phyloP scores from a whole-genome alignment of 768 basidiomycete genomes.

The Boletus pseudopeckii region DNA sequence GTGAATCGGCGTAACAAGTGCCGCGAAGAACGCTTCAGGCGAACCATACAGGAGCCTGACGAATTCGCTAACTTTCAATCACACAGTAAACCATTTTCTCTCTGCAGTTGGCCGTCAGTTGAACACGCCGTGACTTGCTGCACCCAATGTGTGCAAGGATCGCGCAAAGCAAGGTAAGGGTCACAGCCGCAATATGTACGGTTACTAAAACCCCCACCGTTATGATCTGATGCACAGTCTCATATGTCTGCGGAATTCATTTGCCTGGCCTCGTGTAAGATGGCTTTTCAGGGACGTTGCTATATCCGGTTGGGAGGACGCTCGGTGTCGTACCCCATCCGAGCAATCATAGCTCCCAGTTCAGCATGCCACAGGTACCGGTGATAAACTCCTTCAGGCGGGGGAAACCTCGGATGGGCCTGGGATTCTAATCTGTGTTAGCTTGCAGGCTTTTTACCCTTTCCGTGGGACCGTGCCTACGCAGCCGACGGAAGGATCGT shows the following conservation, averaged over 20 bases:
- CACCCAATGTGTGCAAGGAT: neutral
- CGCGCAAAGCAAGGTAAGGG: neutral
- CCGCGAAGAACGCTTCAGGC: too few species aligned
- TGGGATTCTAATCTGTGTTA: neutral
- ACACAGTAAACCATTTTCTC: neutral
- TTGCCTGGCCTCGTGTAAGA: neutral
- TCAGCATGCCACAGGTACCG: neutral
- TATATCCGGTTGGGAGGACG: neutral
- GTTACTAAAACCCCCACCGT: too few species aligned
- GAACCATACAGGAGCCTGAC: neutral
- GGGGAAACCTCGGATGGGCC: neutral
- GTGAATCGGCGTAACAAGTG: constrained; percentile 54
- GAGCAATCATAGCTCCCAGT: too few species aligned
- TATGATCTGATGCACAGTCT: neutral
- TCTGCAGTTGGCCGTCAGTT: neutral
- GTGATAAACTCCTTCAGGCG: neutral
- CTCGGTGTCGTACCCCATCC: too few species aligned
- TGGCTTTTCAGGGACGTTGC: neutral
- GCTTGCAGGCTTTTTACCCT: neutral
- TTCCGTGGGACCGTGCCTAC: neutral
- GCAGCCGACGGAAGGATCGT: neutral
- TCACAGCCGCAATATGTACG: neutral
- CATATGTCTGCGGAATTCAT: neutral
- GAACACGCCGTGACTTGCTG: neutral
- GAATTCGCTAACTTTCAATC: neutral